Base-by-base conservation (phyloP, 352 stramenopile genomes). In the Globisporangium paroecandrum region DNA sequence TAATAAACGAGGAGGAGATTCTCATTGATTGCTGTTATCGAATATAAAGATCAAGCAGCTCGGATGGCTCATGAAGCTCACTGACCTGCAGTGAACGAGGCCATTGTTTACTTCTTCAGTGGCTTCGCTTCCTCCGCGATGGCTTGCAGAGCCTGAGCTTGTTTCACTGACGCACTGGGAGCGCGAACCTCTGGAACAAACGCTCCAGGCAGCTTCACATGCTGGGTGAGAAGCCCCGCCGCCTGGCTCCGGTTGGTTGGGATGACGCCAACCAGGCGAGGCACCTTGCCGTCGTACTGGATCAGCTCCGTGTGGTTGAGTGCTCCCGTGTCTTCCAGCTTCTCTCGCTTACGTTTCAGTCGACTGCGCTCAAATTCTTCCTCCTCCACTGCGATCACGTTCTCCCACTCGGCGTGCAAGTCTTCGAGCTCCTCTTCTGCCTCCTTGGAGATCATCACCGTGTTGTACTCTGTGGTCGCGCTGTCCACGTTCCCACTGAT, bases 381-480 rank as follows among this genome's bases (percentile, higher is more conserved):
- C 58, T 90, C 82, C 58, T 90, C 84, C 3, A 76, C 75, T 32
- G 74, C 71, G 24, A 85, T 71, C 4, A 89, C 75, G 41, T 85
- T 87, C 43, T 85, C 76, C 73, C 74, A 85, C 43, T 94, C 85
- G 54, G 90, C 82, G 25, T 90, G 79, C 46, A 79, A 71, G 34
- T 94, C 85, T 32, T 91, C 77, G 7, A 92, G 62, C 4, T 94
- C 83, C 77, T 94, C 85, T 57, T 88, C 77, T 7, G 85, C 85
- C 57, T 94, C 85, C 67, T 94, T 94, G 7, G 83, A 92, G 62
- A 94, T 94, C 61, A 92, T 82, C 4, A 94, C 71, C 3, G 85
- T 94, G 56, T 90, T 91, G 70, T 94, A 94, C 74, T 91, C 85
- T n/a, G 38, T 29, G 22, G 29, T 57, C 22, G 54, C 53, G 27